A percentile compares a stretch with the other conserved stretches of the same genome.
These are phyloP conservation scores for Ogataea salicorniae DNA, from an alignment of 805 yeast genomes.

Conservation along the genomic window DNA sequence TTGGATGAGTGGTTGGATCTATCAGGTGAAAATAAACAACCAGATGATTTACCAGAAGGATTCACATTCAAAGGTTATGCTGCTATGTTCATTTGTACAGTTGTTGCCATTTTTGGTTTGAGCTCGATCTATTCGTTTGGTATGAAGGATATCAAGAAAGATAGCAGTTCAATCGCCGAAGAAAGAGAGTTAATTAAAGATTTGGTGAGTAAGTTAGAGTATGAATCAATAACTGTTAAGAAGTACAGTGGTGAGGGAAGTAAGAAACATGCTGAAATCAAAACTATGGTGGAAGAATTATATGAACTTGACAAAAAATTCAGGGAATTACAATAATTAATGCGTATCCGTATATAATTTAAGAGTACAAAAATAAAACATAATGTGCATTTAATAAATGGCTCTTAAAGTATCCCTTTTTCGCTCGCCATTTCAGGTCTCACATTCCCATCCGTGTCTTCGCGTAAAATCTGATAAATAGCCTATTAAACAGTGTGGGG, in stretches of 20 bases:
- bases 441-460: too few relatives aligned
- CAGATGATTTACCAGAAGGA: slow-evolving; percentile 60
- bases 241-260: background rate
- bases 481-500: background rate
- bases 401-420: background rate
- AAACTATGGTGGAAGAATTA: slow-evolving; percentile 18
- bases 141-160: slow-evolving; percentile 53
- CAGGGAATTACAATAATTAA: slow-evolving; percentile 5
- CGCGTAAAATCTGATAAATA: background rate
- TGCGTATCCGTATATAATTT: background rate
- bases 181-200: slow-evolving; percentile 14
- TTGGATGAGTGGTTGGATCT: slow-evolving; percentile 48
- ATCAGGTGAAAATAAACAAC: slow-evolving; percentile 56
- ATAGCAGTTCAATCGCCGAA: slow-evolving; percentile 21
- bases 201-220: slow-evolving; percentile 9
- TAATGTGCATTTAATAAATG: background rate
- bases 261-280: slow-evolving; percentile 8
- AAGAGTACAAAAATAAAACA: background rate
- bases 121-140: slow-evolving; percentile 59
- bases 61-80: slow-evolving; percentile 67
- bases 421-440: background rate
- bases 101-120: slow-evolving; percentile 57
- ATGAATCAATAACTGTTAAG: slow-evolving; percentile 8
- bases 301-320: slow-evolving; percentile 17
- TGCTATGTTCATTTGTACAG: slow-evolving; percentile 51